phyloP scores from a whole-genome alignment of 352 stramenopile genomes.

The Blastocystis hominis region DNA sequence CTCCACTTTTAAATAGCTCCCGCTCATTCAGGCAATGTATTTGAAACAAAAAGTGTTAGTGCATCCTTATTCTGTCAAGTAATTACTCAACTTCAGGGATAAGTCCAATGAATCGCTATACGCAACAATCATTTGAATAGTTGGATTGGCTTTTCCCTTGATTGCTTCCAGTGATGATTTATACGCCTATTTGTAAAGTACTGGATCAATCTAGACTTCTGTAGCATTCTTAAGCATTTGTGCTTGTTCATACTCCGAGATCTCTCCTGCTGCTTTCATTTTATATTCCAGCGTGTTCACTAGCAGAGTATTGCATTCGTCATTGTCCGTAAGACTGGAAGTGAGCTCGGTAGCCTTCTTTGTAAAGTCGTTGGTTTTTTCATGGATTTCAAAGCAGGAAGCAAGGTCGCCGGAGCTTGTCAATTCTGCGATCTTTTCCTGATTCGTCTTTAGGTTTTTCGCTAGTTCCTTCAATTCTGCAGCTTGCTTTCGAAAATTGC shows the following conservation, averaged over 20 bases:
- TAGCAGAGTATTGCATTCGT: constrained; percentile 27
- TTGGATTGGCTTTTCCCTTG: not conserved
- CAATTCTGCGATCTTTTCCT: constrained; percentile 21
- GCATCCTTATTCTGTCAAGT: constrained; percentile 1
- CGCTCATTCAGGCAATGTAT: not conserved
- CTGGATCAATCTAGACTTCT: not conserved
- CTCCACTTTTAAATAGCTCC: not conserved
- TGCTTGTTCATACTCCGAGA: constrained; percentile 50
- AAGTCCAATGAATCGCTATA: constrained; percentile 12
- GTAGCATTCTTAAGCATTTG: constrained; percentile 16
- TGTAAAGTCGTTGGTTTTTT: not conserved
- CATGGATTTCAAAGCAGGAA: constrained; percentile 1
- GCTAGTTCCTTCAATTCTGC: not conserved
- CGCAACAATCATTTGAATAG: not conserved
- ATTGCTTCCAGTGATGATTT: not conserved
- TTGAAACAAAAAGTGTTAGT: not conserved
- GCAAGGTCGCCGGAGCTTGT: constrained; percentile 11
- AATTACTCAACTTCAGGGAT: constrained; percentile 21
- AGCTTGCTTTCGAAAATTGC: constrained; percentile 15
- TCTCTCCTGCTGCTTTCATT: constrained; percentile 50
- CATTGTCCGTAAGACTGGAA: not conserved
- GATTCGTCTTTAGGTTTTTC: not conserved
- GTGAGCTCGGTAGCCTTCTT: not conserved
- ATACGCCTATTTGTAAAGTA: not conserved
- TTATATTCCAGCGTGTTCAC: constrained; percentile 22